A percentile compares a stretch with the other conserved stretches of the same genome.
phyloP scores from a whole-genome alignment of 1,284 basidiomycete genomes.

The Fomes fomentarius region DNA sequence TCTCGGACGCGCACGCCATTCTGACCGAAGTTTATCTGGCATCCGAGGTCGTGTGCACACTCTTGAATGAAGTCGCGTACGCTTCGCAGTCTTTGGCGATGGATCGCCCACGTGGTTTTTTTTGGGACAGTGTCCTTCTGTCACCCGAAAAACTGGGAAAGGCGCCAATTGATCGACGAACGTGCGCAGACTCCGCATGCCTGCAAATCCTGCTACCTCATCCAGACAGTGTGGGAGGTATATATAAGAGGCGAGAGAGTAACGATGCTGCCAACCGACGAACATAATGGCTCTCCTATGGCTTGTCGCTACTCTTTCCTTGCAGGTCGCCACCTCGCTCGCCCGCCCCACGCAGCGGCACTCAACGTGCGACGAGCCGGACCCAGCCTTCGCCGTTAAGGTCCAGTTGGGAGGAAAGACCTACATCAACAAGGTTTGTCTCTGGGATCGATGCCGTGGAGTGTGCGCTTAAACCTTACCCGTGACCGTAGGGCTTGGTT shows the following conservation, averaged over 20 bases:
- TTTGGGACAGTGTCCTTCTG: background rate
- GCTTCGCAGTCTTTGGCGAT: background rate
- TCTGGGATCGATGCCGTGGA: too few species aligned
- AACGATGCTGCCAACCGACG: background rate
- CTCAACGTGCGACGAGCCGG: conserved; percentile 18
- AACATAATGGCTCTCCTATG: conserved; percentile 1
- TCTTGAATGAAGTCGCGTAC: background rate
- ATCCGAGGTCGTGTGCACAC: background rate
- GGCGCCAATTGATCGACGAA: conserved; percentile 2
- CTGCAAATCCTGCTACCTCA: background rate
- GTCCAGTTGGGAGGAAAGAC: conserved; percentile 28
- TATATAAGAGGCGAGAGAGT: background rate
- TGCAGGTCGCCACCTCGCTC: conserved; percentile 4
- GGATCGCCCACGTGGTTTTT: background rate
- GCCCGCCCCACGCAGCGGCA: background rate
- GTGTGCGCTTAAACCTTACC: too few species aligned
- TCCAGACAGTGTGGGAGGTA: background rate
- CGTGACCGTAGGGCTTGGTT: conserved; percentile 35
- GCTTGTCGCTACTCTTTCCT: conserved; percentile 8
- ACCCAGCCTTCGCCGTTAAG: conserved; percentile 23
- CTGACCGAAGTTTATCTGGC: background rate
- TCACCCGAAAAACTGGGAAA: background rate
- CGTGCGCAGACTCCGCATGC: conserved; percentile 7
- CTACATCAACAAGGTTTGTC: conserved; percentile 35
- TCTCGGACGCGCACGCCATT: too few species aligned